Base-by-base conservation (phyloP, 176 grass and related monocot genomes). In the Cenchrus fungigraminus region DNA sequence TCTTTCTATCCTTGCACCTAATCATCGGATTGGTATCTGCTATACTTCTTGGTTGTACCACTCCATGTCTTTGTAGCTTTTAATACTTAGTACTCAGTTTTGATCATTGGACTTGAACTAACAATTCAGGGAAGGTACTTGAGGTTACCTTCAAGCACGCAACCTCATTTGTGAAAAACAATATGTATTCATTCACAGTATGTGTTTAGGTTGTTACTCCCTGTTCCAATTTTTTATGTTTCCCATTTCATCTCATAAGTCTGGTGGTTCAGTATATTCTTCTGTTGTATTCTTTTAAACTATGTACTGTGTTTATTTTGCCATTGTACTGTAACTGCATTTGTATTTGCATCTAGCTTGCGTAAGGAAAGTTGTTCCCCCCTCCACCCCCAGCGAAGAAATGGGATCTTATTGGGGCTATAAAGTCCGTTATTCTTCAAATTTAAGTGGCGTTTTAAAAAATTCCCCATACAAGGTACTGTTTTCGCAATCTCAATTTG, bases 401-500 rank as follows among this genome's bases (percentile, higher is more conserved):
- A 90, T 80, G 60, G 88, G 84, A 79, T 82, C 88, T 53, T 98
- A 98, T 82, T 94, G 97, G 97, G 97, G 97, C 45, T 98, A 95
- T 87, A 92, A 89, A 88, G 91, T 98, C 59, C 86, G 97, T 52
- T 98, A 98, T 89, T 88, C 93, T 55, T 86, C 93, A 88, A 95
- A 89, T 90, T 95, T 96, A 71, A 92, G 91, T 86, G 61, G 32
- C 47, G 90, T 95, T 68, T 90, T 98, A 32, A 95, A 59, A 42
- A 71, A 83, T 85, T 91, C 91, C 13, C 79, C 79, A 71, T 95
- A 86, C 60, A 86, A 98, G 92, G 95, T 98, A 95, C 52, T 77
- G 3, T 82, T 89, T 76, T 77, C 72, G n/a, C 50, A 66, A 25
- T 17, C n/a, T 71, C 51, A 81, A 37, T 77, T 34, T 45, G 44